A percentile compares a stretch with the other conserved stretches of the same genome.
These are phyloP conservation scores for Nicotiana rustica DNA, from an alignment of 305 asterid genomes.

Conservation along the genomic window DNA sequence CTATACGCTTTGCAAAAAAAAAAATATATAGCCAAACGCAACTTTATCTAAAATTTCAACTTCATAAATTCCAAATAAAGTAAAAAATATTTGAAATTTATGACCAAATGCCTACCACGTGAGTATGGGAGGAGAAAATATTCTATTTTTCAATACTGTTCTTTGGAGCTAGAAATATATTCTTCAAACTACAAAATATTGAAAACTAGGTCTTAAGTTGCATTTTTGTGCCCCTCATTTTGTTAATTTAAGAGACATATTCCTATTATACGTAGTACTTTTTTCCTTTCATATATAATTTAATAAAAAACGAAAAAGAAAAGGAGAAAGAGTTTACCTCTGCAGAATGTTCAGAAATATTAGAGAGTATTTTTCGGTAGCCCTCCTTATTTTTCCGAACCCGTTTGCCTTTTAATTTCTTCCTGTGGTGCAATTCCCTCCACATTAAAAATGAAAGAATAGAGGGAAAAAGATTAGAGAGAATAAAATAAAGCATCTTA, in stretches of 20 bases:
- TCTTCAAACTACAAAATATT: not conserved
- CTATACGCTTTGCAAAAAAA: too few species aligned
- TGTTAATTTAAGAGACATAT: not conserved
- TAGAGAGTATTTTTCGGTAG: not conserved
- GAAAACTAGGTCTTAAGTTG: not conserved
- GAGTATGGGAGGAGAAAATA: not conserved
- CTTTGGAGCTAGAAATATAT: not conserved
- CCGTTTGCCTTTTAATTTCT: slow-evolving; percentile 16
- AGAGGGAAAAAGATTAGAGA: not conserved
- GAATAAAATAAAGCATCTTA: not conserved
- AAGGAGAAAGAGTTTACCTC: not conserved
- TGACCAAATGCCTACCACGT: too few species aligned
- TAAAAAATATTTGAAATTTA: too few species aligned
- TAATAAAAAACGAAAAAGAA: not conserved
- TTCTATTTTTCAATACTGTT: not conserved
- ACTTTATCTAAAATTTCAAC: too few species aligned
- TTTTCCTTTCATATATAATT: not conserved
- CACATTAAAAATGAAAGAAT: not conserved
- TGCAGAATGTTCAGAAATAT: slow-evolving; percentile 13
- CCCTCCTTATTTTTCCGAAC: slow-evolving; percentile 4
- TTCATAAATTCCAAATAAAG: too few species aligned
- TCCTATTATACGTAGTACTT: not conserved
- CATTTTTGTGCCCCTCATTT: not conserved
- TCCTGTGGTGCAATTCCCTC: not conserved
- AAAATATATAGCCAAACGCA: too few species aligned